phyloP scores from a whole-genome alignment of 192 early-diverging fungal genomes.

The Entomortierella lignicola region DNA sequence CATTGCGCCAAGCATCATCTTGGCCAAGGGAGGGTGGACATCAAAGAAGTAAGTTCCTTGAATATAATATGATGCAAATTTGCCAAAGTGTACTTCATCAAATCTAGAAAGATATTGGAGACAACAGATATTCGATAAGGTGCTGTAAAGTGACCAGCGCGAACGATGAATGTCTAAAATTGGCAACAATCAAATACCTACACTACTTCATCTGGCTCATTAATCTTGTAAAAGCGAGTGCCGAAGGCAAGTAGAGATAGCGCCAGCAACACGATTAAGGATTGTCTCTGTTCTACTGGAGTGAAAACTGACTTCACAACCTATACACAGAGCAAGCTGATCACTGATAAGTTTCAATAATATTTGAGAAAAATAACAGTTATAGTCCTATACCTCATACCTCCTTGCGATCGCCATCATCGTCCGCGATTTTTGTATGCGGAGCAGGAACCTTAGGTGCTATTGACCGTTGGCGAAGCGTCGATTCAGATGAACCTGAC shows the following conservation, averaged over 20 bases:
- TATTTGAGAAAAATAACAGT: background rate
- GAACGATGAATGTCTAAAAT: background rate
- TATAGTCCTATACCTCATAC: background rate
- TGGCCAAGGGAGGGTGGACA: slow-evolving; percentile 96
- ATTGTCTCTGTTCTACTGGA: slow-evolving; percentile 20
- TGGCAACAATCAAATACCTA: slow-evolving; percentile 32
- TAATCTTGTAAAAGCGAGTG: slow-evolving; percentile 77
- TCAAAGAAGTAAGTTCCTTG: slow-evolving; percentile 94
- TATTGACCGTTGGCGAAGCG: slow-evolving; percentile 28
- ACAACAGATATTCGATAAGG: background rate
- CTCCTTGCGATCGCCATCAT: slow-evolving; percentile 8
- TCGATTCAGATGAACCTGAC: slow-evolving; percentile 15
- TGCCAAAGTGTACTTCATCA: slow-evolving; percentile 99
- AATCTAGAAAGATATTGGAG: slow-evolving; percentile 66
- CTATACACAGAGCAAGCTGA: background rate
- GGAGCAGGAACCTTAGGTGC: background rate
- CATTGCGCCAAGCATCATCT: slow-evolving; percentile 86
- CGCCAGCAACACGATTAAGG: slow-evolving; percentile 27
- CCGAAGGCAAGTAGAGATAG: slow-evolving; percentile 62
- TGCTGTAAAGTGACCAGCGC: background rate
- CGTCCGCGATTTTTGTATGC: background rate
- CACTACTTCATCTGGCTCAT: slow-evolving; percentile 81
- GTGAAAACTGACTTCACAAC: slow-evolving; percentile 31
- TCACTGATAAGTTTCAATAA: background rate
- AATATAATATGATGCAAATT: slow-evolving; percentile 95